Conservation (phyloP, 73 alveolate species). For the Stentor coeruleus region DNA sequence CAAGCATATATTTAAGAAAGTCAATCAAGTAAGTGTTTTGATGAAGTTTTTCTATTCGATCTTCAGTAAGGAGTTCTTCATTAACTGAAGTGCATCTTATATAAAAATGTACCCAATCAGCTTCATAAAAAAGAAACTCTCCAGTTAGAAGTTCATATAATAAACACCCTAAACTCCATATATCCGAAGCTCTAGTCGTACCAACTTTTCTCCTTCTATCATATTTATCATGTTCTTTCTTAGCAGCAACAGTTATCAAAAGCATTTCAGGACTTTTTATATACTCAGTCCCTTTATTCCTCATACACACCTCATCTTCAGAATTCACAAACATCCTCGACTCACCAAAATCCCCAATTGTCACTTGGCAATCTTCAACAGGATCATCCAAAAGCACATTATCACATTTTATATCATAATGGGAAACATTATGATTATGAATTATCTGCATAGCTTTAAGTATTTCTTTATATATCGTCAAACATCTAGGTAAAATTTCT, state of each 20-base stretch:
- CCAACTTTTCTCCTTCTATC: conserved; percentile 99
- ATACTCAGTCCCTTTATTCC: conserved; percentile 96
- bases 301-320: conserved; percentile 88
- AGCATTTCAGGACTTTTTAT: conserved; percentile 99
- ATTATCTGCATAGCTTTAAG: conserved; percentile 82
- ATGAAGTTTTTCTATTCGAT: conserved; percentile 64
- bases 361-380: conserved; percentile 71
- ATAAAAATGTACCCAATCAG: conserved; percentile 69
- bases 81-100: conserved; percentile 72
- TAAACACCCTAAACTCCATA: conserved; percentile 96
- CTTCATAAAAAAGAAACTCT: conserved; percentile 81
- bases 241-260: conserved; percentile 75
- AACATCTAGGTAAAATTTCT: conserved; percentile 84
- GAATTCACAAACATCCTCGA: conserved; percentile 92
- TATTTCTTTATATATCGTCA: conserved; percentile 86
- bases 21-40: conserved; percentile 92
- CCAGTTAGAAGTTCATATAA: conserved; percentile 97
- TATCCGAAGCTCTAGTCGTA: conserved; percentile 95
- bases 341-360: conserved; percentile 96
- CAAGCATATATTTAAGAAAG: conserved; percentile 91
- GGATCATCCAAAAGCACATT: conserved; percentile 82
- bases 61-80: conserved; percentile 85
- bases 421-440: conserved; percentile 90
- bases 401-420: conserved; percentile 97
- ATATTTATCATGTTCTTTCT: conserved; percentile 96